Evolutionary conservation across 1,139 yeast species (phyloP), one percentile per base, ranked within the genome.

Genomic region (Pneumocystis wakefieldiae): DNA sequence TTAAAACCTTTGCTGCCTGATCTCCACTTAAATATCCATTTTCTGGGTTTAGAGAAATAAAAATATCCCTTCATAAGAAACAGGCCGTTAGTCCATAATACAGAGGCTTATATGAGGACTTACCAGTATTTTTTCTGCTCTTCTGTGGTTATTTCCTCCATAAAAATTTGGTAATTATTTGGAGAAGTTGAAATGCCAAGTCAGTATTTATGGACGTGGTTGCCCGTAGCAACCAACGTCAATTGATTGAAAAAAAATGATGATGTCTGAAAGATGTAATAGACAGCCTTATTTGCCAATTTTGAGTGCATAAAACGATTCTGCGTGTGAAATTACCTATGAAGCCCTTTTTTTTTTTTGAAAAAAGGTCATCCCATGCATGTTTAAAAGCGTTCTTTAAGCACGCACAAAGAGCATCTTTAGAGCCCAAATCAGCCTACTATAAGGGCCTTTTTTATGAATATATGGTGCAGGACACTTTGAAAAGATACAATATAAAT

Each of bases 1-100:
- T 89, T 70, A 92, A 81, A 61, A 92, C 94, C 1, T 91, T 85
- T 48, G 88, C 82, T 17, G 91, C 95, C 73, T 87, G 84, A 66
- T 87, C 94, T 59, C 96, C 96, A 48, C n/a, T 48, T 48, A 48
- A 48, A 48, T 48, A 48, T 24, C 55, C 55, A 24, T 48, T 48
- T 48, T 6, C 24, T 24, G 55, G 55, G 28, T 48, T 48, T 24
- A 48, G 24, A 48, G 55, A 48, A 12, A 48, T 48, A 48, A 48
- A 48, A 48, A 48, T 48, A 7, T 48, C 55, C 55, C 55, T 48
- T 7, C 35, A 41, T 19, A 48, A 6, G 28, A 12, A 24, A 24
- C 24, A 48, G 2, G 12, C 14, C 6, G 24, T 48, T 24, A 24
- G 10, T 24, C 4, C 12, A 24, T 12, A 48, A n/a, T 24, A 17